Percentiles rank a stretch among this genome's conserved stretches.
phyloP scores from a whole-genome alignment of 768 basidiomycete species.

The Leccinum aurantiacum region DNA sequence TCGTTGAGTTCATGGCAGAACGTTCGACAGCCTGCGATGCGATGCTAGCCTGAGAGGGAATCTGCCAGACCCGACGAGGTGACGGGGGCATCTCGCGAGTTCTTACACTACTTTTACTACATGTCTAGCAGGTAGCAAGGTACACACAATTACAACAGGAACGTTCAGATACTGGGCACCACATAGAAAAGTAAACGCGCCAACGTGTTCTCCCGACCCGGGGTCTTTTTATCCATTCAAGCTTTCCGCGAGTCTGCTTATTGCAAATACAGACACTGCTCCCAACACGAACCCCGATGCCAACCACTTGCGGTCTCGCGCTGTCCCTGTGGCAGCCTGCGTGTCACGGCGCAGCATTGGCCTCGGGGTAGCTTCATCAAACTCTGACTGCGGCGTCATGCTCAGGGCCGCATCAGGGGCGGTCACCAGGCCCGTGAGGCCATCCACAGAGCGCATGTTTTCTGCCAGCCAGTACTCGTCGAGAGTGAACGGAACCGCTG shows the following conservation, averaged over 20 bases:
- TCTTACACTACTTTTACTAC: no score
- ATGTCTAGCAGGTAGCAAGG: no score
- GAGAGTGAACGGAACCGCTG: slow-evolving; percentile 38
- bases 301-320: slow-evolving; percentile 13
- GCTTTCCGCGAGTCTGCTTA: background rate
- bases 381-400: slow-evolving; percentile 12
- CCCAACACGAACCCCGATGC: slow-evolving; percentile 24
- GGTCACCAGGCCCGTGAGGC: slow-evolving; percentile 49
- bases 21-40: no score
- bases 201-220: no score
- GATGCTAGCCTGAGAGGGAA: no score
- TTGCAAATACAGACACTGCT: background rate
- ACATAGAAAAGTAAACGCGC: no score
- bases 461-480: slow-evolving; percentile 50
- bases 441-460: slow-evolving; percentile 58
- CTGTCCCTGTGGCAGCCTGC: background rate
- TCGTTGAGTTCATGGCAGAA: background rate
- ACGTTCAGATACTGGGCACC: no score
- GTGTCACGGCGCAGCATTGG: slow-evolving; percentile 13
- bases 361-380: slow-evolving; percentile 15
- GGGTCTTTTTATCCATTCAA: background rate
- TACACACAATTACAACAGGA: no score
- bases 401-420: slow-evolving; percentile 22
- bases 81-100: no score
- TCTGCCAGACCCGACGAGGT: no score